phyloP scores from a whole-genome alignment of 75 land plant species.

The Azolla pinnata region DNA sequence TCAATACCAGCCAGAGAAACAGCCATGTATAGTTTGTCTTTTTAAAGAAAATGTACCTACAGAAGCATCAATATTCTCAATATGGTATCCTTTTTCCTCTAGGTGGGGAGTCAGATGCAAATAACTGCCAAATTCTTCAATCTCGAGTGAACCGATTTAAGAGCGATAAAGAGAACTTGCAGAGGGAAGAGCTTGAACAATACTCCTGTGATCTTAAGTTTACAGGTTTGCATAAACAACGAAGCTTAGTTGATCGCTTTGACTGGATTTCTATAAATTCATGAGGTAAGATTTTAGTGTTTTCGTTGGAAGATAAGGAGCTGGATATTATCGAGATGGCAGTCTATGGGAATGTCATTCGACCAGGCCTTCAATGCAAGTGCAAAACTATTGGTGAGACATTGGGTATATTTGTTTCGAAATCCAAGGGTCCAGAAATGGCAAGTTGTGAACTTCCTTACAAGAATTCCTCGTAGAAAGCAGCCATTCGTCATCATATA shows the following conservation, averaged over 20 bases:
- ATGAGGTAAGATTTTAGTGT: too few species aligned
- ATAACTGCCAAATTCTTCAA: slow-evolving; percentile 93
- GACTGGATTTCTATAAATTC: not conserved
- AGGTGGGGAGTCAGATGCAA: slow-evolving; percentile 80
- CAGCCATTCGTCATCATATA: too few species aligned
- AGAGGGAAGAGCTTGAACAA: slow-evolving; percentile 37
- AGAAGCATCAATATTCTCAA: too few species aligned
- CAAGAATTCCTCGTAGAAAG: too few species aligned
- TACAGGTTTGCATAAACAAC: slow-evolving; percentile 58
- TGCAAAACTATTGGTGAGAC: slow-evolving; percentile 86
- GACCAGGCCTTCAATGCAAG: slow-evolving; percentile 90
- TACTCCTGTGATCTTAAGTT: slow-evolving; percentile 86
- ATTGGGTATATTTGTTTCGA: slow-evolving; percentile 51
- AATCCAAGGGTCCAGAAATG: slow-evolving; percentile 15
- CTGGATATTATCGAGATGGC: slow-evolving; percentile 98
- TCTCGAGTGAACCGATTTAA: slow-evolving; percentile 87
- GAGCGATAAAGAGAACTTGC: slow-evolving; percentile 55
- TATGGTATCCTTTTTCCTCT: slow-evolving; percentile 8
- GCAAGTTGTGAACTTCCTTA: slow-evolving; percentile 6
- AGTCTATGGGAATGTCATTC: slow-evolving; percentile 87
- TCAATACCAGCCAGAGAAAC: too few species aligned
- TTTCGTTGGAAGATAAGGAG: slow-evolving; percentile 90
- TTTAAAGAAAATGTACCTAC: too few species aligned
- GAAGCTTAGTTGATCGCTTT: too few species aligned
- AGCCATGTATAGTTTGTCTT: too few species aligned